These are phyloP conservation scores for Onygena corvina DNA, from an alignment of 2,329 filamentous ascomycete genomes.

Conservation along the genomic window DNA sequence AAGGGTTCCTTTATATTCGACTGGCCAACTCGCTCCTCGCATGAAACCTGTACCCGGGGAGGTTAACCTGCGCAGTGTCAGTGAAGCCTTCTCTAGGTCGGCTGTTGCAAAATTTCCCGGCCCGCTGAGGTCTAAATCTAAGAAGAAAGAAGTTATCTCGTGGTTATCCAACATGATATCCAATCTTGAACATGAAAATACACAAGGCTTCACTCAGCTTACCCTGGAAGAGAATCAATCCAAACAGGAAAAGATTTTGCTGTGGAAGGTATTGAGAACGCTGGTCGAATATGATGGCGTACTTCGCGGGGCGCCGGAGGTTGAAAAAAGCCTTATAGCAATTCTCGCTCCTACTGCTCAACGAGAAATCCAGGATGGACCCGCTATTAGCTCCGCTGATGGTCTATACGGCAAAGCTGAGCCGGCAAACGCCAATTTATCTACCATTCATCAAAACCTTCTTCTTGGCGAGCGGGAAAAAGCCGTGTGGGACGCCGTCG, in stretches of 20 bases:
- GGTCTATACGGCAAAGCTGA: constrained; percentile 9
- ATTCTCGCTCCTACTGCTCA: constrained; percentile 54
- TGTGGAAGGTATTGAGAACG: constrained; percentile 76
- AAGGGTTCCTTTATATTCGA: constrained; percentile 72
- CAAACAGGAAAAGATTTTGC: constrained; percentile 58
- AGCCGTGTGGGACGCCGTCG: constrained; percentile 84
- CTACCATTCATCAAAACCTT: constrained; percentile 33
- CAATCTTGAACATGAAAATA: constrained; percentile 47
- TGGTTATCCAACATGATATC: constrained; percentile 75
- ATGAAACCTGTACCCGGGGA: constrained; percentile 74
- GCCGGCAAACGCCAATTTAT: constrained; percentile 9
- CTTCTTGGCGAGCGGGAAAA: constrained; percentile 75
- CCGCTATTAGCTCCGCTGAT: background rate
- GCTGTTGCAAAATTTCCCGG: constrained; percentile 77
- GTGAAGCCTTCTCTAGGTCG: constrained; percentile 57
- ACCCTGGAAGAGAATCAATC: constrained; percentile 48
- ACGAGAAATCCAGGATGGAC: constrained; percentile 19
- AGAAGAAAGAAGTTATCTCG: constrained; percentile 81
- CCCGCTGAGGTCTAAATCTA: constrained; percentile 74
- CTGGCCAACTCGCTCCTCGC: constrained; percentile 59
- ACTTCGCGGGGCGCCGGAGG: constrained; percentile 58
- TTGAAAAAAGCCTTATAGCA: constrained; percentile 62
- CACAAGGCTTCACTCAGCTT: constrained; percentile 39
- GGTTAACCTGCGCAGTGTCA: constrained; percentile 63
- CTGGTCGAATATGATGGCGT: constrained; percentile 78